Conservation (phyloP, 768 basidiomycete species). For the Amanita jacksonii region DNA sequence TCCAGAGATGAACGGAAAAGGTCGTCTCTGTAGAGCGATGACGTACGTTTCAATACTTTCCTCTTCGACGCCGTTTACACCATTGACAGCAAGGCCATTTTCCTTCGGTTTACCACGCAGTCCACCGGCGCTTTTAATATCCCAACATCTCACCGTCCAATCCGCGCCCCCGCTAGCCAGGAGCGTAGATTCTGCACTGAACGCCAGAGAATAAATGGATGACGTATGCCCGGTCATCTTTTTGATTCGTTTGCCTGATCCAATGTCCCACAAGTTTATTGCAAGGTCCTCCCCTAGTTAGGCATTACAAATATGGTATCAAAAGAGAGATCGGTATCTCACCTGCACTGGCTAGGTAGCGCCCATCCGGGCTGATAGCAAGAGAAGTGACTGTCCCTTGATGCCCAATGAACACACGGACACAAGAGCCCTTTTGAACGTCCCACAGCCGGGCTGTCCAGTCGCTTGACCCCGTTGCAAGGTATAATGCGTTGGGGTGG, state of each 20-base stretch:
- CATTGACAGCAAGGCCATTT: conserved; percentile 34
- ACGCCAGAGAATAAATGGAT: conserved; percentile 83
- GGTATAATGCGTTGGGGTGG: conserved; percentile 95
- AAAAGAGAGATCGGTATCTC: conserved; percentile 7
- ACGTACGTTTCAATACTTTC: conserved; percentile 67
- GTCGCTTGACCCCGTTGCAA: conserved; percentile 95
- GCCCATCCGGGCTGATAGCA: conserved; percentile 89
- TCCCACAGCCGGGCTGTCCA: conserved; percentile 97
- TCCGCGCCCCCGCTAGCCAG: conserved; percentile 90
- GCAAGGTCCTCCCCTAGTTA: conserved; percentile 74
- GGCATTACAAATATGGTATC: conserved; percentile 2
- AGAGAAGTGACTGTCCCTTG: conserved; percentile 80
- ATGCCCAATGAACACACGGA: conserved; percentile 94
- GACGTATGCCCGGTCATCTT: conserved; percentile 92
- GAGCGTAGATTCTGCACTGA: conserved; percentile 85
- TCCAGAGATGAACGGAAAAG: conserved; percentile 8
- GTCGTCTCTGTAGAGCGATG: background rate
- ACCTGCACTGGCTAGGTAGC: conserved; percentile 89
- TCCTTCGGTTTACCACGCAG: conserved; percentile 44
- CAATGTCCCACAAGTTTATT: conserved; percentile 95
- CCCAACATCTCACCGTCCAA: conserved; percentile 98
- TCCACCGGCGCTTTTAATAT: conserved; percentile 76
- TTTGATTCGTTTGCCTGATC: conserved; percentile 90
- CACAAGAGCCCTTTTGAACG: conserved; percentile 88
- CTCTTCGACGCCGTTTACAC: conserved; percentile 33